Evolutionary conservation across 2,329 filamentous ascomycete species (phyloP).

Genomic region (Pseudogymnoascus verrucosus): DNA sequence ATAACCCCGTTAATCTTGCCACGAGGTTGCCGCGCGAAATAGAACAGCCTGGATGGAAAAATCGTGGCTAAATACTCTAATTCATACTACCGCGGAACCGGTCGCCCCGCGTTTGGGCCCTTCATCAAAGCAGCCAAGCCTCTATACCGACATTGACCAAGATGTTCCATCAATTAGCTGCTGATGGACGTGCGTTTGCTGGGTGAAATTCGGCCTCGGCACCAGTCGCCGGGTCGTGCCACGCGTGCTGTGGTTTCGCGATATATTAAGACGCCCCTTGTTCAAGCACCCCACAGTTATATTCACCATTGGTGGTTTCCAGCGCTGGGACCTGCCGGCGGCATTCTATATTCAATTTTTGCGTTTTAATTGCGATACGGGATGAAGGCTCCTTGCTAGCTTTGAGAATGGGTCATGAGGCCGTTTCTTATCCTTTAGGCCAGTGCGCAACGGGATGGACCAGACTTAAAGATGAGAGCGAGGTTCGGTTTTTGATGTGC

Average conservation of each 20-base stretch:
- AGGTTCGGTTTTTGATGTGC: background rate
- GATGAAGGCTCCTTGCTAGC: background rate
- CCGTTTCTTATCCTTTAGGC: background rate
- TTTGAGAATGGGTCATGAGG: background rate
- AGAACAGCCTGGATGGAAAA: background rate
- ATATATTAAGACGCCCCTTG: background rate
- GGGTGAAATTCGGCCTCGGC: background rate
- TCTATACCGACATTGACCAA: background rate
- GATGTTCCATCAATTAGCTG: constrained; percentile 2
- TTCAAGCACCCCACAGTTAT: background rate
- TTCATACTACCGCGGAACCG: background rate
- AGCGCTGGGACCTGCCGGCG: background rate
- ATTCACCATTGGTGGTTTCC: background rate
- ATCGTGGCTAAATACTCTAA: background rate
- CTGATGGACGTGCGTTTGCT: background rate
- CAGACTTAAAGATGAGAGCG: background rate
- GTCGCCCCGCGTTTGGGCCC: background rate
- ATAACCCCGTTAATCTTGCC: background rate
- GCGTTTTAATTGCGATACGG: background rate
- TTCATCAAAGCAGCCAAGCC: background rate
- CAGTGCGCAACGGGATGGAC: background rate
- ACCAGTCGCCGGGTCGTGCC: background rate
- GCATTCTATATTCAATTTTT: background rate
- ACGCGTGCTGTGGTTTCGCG: background rate
- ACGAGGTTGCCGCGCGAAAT: background rate